Base-by-base conservation (phyloP, 306 rosid genomes). In the Citrullus amarus region DNA sequence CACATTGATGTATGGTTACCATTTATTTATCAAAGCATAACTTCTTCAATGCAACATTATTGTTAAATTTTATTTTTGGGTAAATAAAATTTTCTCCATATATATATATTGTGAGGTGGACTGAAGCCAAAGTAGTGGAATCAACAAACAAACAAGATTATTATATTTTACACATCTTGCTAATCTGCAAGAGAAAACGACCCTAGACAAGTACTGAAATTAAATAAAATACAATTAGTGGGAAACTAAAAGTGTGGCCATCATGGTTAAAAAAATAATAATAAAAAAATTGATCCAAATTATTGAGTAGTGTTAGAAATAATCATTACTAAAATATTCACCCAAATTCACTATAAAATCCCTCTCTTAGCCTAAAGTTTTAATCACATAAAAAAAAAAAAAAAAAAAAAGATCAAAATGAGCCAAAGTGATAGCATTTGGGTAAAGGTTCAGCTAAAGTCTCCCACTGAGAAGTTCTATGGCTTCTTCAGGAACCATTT, bases 361-460 rank as follows among this genome's bases (percentile, higher is more conserved):
- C 66, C 17, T 10, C 38, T 9, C 66, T 59, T 9, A 25, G 36
- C 6, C 17, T 25, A 10, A 25, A 62, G 43, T 62, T 62, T 62
- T 14, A 2, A 9, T 25, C 14, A 32, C 10, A 28, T 62, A 9
- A 28, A 9, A 28, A n/a, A n/a, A 9, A 28, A 9, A 28, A 9
- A 28, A 9, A 28, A 9, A 28, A 9, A 28, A 20, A 65, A 38
- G 0, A 36, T 36, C 39, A 67, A 5, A 18, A 69, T 69, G 75
- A 20, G n/a, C 44, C 30, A 69, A 17, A 66, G 38, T 65, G 50
- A 60, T 10, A 83, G 60, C 69, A 25, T 65, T 61, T 79, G 76
- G 57, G 80, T 74, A 6, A 79, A 75, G 28, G 74, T 72, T 9
- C 80, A 75, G 77, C 59, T 79, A n/a, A 83, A 70, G 9, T 58